Conservation (phyloP, 192 early-diverging fungal species). For the Gryganskiella cystojenkinii region DNA sequence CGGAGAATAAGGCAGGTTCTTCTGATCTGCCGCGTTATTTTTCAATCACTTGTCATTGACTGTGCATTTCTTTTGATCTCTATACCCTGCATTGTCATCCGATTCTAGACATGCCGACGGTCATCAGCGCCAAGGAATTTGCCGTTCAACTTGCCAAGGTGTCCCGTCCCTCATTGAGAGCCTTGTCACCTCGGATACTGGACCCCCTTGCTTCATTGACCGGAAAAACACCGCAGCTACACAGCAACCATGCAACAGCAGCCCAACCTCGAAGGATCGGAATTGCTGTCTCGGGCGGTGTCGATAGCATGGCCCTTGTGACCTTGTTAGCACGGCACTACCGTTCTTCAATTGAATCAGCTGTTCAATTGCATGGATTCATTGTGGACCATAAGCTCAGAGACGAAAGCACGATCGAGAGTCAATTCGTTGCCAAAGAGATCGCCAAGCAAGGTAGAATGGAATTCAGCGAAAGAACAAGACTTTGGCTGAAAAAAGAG, state of each 20-base stretch:
- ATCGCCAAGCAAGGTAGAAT: constrained; percentile 38
- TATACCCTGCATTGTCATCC: too few relatives aligned
- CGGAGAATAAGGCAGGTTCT: too few relatives aligned
- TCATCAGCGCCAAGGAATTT: constrained; percentile 36
- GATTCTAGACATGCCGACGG: too few relatives aligned
- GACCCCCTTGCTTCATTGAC: not conserved
- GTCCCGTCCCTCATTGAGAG: not conserved
- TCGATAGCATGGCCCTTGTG: constrained; percentile 51
- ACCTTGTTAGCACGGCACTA: constrained; percentile 32
- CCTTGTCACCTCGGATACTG: not conserved
- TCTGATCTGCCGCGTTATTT: too few relatives aligned
- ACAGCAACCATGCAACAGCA: not conserved
- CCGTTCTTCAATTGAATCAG: not conserved
- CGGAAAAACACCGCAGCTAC: not conserved
- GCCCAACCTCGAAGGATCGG: constrained; percentile 1
- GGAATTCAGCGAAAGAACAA: not conserved
- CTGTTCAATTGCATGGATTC: constrained; percentile 39
- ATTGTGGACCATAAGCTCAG: constrained; percentile 62
- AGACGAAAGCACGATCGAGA: constrained; percentile 51
- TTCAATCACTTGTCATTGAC: too few relatives aligned
- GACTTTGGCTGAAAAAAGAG: not conserved
- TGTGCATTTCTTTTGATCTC: too few relatives aligned
- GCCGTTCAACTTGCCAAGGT: not conserved
- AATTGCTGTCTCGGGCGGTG: constrained; percentile 54
- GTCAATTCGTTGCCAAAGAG: constrained; percentile 34